Percentiles rank a stretch among this genome's conserved stretches.
Conservation (phyloP, 495 filamentous ascomycete genomes). For the Daldinia grandis region DNA sequence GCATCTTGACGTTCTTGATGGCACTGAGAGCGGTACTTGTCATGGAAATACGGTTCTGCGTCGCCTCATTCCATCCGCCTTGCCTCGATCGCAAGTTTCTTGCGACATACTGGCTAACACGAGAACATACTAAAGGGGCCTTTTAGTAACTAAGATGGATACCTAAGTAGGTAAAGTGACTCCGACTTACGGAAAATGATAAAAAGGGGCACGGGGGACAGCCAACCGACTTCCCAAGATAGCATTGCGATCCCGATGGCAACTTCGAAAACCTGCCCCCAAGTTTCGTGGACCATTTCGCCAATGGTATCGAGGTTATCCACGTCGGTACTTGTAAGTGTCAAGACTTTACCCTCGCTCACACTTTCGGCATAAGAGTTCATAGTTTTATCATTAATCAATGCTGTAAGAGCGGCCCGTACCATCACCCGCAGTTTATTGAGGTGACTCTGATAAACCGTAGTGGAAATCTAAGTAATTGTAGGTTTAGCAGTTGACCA, state of each 20-base stretch:
- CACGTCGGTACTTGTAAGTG: constrained; percentile 66
- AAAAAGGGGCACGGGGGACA: constrained; percentile 63
- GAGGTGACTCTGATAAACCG: constrained; percentile 63
- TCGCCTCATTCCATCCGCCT: constrained; percentile 61
- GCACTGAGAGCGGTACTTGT: constrained; percentile 62
- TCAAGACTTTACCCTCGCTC: constrained; percentile 62
- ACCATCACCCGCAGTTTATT: constrained; percentile 68
- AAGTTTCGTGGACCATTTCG: constrained; percentile 53
- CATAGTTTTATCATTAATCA: constrained; percentile 66
- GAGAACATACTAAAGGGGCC: constrained; percentile 47
- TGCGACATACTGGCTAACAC: constrained; percentile 55
- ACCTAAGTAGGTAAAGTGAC: background rate
- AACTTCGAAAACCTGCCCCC: constrained; percentile 66
- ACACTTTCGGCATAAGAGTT: constrained; percentile 51
- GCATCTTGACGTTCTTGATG: constrained; percentile 71
- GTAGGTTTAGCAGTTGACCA: background rate
- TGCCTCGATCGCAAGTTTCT: constrained; percentile 57
- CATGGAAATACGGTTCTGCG: constrained; percentile 60
- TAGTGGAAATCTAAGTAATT: constrained; percentile 55
- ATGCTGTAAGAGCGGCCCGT: constrained; percentile 63
- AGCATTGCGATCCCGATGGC: constrained; percentile 66
- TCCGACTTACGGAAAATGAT: constrained; percentile 60
- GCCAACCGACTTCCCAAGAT: constrained; percentile 63
- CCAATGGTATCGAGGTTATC: constrained; percentile 41
- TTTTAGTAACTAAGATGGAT: background rate